phyloP scores from a whole-genome alignment of 2,329 filamentous ascomycete species.

The Thielaviopsis punctulata region DNA sequence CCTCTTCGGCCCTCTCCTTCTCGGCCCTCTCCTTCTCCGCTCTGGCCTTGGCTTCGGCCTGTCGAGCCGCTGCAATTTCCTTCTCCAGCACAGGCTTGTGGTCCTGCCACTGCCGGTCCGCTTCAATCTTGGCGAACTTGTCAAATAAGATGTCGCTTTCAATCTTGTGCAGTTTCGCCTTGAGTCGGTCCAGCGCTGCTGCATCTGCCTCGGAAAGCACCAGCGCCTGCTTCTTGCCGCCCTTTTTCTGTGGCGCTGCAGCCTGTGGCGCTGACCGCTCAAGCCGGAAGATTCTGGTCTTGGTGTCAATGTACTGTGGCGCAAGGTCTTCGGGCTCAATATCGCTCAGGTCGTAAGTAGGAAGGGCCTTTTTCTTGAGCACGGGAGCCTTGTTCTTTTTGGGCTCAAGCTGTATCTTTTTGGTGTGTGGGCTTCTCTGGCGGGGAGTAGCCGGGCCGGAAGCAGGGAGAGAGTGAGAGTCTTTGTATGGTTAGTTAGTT shows the following conservation, averaged over 20 bases:
- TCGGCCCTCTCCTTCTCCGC: not conserved
- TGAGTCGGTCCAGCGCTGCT: constrained; percentile 43
- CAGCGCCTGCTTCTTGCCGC: constrained; percentile 17
- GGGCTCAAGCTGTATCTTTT: constrained; percentile 3
- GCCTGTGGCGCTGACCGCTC: constrained; percentile 26
- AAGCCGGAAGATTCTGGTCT: constrained; percentile 46
- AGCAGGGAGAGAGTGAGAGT: not conserved
- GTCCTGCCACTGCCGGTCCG: constrained; percentile 47
- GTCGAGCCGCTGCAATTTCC: constrained; percentile 36
- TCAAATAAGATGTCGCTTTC: constrained; percentile 67
- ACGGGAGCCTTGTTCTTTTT: constrained; percentile 20
- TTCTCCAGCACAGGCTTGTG: constrained; percentile 43
- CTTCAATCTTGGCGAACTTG: constrained; percentile 29
- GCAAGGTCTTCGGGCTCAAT: constrained; percentile 61
- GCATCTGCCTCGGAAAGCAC: constrained; percentile 18
- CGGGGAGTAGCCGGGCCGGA: constrained; percentile 1
- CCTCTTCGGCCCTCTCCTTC: not conserved
- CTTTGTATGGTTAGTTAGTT: not conserved
- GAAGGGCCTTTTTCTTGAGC: constrained; percentile 14
- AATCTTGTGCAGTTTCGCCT: constrained; percentile 58
- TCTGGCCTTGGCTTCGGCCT: constrained; percentile 19
- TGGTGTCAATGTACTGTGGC: constrained; percentile 60
- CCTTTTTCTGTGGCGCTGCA: constrained; percentile 19
- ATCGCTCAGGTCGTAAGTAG: constrained; percentile 39
- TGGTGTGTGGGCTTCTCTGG: constrained; percentile 4